Percentiles rank a stretch among this genome's conserved stretches.
phyloP scores from a whole-genome alignment of 164 flowering plant species.

The Vitis labrusca region DNA sequence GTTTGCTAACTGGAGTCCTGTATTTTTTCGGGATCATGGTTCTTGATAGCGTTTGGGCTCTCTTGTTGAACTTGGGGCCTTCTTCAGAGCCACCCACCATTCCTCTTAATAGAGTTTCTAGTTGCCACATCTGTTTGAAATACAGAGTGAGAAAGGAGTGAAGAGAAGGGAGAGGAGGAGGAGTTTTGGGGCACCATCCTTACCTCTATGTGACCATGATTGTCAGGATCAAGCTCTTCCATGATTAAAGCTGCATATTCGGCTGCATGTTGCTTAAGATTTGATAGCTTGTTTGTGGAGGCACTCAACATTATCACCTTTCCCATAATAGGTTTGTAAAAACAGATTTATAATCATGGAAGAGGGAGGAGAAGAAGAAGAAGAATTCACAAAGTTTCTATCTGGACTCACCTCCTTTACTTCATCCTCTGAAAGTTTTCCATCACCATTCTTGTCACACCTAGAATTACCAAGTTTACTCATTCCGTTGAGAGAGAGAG shows the following conservation, averaged over 20 bases:
- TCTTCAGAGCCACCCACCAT: conserved; percentile 48
- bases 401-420: conserved; percentile 71
- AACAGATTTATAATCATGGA: background rate
- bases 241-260: conserved; percentile 81
- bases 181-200: background rate
- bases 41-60: conserved; percentile 45
- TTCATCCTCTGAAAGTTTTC: conserved; percentile 82
- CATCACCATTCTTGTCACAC: conserved; percentile 98
- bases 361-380: background rate
- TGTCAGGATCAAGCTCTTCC: conserved; percentile 97
- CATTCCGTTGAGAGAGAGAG: background rate
- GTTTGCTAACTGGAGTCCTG: conserved; percentile 59
- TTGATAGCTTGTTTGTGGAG: conserved; percentile 76
- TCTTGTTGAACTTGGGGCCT: conserved; percentile 16
- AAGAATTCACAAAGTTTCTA: background rate
- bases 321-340: conserved; percentile 11
- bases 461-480: conserved; percentile 24
- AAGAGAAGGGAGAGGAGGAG: background rate
- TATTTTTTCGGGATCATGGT: conserved; percentile 83
- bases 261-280: conserved; percentile 69
- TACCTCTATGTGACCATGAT: conserved; percentile 86
- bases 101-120: conserved; percentile 70
- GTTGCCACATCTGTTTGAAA: conserved; percentile 80
- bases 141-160: background rate
- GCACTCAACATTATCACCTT: conserved; percentile 91